Percentiles rank a stretch among this genome's conserved stretches.
Evolutionary conservation across 192 early-diverging fungal species (phyloP).

Genomic region (Diversispora epigaea): DNA sequence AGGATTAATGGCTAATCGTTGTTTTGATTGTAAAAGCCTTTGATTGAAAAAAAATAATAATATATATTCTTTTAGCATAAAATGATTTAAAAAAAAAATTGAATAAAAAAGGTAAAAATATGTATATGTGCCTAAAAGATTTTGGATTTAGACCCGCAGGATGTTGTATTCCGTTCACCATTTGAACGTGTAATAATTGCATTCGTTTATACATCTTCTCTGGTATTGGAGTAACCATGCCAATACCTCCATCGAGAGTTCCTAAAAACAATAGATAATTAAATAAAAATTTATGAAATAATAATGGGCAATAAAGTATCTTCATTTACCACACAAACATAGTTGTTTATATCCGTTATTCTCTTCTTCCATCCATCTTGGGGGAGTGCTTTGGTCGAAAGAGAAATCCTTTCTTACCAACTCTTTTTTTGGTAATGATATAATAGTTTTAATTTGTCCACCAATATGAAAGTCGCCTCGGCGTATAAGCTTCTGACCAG

Average conservation of each 20-base stretch:
- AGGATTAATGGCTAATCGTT: slow-evolving; percentile 70
- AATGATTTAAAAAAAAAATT: neutral
- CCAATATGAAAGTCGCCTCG: slow-evolving; percentile 88
- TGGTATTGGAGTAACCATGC: slow-evolving; percentile 70
- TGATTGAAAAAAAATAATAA: neutral
- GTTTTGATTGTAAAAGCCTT: slow-evolving; percentile 53
- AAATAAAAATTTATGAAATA: neutral
- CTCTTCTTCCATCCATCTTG: neutral
- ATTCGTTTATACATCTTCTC: slow-evolving; percentile 94
- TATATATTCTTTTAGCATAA: neutral
- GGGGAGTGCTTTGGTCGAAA: slow-evolving; percentile 33
- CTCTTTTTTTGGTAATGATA: slow-evolving; percentile 53
- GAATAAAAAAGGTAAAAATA: slow-evolving; percentile 29
- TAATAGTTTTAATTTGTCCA: slow-evolving; percentile 67
- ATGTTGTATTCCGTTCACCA: slow-evolving; percentile 81
- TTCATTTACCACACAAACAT: slow-evolving; percentile 50
- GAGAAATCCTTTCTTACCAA: slow-evolving; percentile 8
- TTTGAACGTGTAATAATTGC: slow-evolving; percentile 76
- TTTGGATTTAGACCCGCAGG: slow-evolving; percentile 90
- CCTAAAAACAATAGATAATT: slow-evolving; percentile 37
- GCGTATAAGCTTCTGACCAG: slow-evolving; percentile 85
- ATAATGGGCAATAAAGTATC: neutral
- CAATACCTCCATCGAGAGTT: slow-evolving; percentile 70
- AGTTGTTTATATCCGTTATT: slow-evolving; percentile 35
- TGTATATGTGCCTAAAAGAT: slow-evolving; percentile 70